Conservation (phyloP, 192 early-diverging fungal species). For the Podochytrium sp. region DNA sequence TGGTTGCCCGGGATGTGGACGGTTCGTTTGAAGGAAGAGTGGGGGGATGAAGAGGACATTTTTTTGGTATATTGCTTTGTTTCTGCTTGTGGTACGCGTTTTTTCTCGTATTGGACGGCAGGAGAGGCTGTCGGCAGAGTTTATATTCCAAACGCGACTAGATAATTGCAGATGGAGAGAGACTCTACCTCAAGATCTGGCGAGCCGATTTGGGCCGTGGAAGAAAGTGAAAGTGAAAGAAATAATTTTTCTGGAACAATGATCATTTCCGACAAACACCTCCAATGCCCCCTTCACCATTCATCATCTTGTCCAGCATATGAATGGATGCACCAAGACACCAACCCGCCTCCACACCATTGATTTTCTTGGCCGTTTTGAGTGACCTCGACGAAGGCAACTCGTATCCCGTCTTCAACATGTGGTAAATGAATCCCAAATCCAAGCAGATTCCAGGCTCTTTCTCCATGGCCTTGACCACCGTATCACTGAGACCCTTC, state of each 20-base stretch:
- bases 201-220: not conserved
- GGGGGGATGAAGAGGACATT: not conserved
- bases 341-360: slow-evolving; percentile 94
- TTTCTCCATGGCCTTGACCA: slow-evolving; percentile 23
- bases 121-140: not conserved
- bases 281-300: not conserved
- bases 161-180: not conserved
- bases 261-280: slow-evolving; percentile 3
- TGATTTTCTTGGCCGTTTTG: slow-evolving; percentile 88
- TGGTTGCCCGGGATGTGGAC: slow-evolving; percentile 31
- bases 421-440: slow-evolving; percentile 81
- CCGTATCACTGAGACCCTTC: not conserved
- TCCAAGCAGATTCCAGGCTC: slow-evolving; percentile 88
- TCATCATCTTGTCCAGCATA: slow-evolving; percentile 66
- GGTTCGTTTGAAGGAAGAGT: slow-evolving; percentile 29
- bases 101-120: not conserved
- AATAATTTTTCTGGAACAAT: not conserved
- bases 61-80: not conserved
- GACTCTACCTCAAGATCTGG: not conserved
- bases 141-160: too few species aligned
- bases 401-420: slow-evolving; percentile 85
- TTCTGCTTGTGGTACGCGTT: not conserved
- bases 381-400: slow-evolving; percentile 71
- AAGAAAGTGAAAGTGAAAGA: slow-evolving; percentile 2
- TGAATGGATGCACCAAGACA: slow-evolving; percentile 91